Base-by-base conservation (phyloP, 2,329 filamentous ascomycete species). In the Verticillium nubilum region DNA sequence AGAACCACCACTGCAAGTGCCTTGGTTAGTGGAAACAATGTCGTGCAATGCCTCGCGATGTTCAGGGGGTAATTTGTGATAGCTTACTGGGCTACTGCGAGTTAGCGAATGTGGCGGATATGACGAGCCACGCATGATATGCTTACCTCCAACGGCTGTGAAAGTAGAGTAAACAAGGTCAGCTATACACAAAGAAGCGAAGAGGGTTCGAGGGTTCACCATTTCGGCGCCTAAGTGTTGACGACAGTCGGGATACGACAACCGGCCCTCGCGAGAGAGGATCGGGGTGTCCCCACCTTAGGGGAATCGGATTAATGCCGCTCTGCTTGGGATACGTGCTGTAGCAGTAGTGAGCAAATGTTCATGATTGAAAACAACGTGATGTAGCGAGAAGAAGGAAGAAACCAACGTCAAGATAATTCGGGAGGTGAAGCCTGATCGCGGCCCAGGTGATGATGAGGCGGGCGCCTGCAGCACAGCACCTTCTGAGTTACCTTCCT, bases 321-420 rank as follows among this genome's bases (percentile, higher is more conserved):
- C 91, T 92, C 76, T 97, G 94, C 67, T 92, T 92, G 28, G 94
- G 94, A 74, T 98, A 97, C 5, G 93, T 97, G 56, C 83, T 86
- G 59, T 19, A 19, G 3, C 23, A 61, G 35, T 19, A 28, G 58
- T 67, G 57, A 69, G 17, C 53, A 56, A 15, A 28, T 50, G 58
- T 56, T 57, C 31, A 17, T 12, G 25, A 6, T 25, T 56, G 26
- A 52, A n/a, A n/a, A n/a, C n/a, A n/a, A n/a, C n/a, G n/a, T 28
- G 15, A 26, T 33, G 59, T 52, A 59, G 57, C 58, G 60, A 13
- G 33, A 55, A 15, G 31, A 17, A 26, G 27, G 55, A 37, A 47
- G 52, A 47, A 59, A 64, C 70, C 67, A 68, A 82, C 80, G 82
- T 85, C 62, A 85, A 74, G 62, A 84, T 76, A 61, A 85, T 84